phyloP scores from a whole-genome alignment of 2,329 filamentous ascomycete species.

The Aureobasidium sp. region DNA sequence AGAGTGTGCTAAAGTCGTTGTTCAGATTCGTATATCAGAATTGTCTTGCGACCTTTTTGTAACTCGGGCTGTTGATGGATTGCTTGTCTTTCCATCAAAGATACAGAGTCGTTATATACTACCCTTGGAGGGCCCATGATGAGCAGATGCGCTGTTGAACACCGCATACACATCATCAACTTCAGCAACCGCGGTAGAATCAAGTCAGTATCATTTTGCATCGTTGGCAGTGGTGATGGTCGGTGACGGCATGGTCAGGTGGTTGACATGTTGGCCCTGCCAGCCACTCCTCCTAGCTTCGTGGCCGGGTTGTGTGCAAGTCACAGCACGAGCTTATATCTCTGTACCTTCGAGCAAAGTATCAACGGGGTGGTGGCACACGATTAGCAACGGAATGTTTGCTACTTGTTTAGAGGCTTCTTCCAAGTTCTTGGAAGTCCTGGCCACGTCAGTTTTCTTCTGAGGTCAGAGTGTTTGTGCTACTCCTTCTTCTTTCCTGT shows the following conservation, averaged over 20 bases:
- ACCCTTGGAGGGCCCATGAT: background rate
- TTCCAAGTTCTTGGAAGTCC: background rate
- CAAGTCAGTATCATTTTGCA: background rate
- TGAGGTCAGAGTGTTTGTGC: background rate
- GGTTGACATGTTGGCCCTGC: background rate
- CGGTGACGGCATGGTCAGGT: background rate
- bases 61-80: background rate
- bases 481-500: background rate
- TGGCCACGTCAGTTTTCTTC: background rate
- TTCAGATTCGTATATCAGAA: no score
- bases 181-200: background rate
- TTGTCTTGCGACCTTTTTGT: background rate
- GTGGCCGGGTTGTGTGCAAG: background rate
- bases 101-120: background rate
- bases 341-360: background rate
- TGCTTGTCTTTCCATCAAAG: background rate
- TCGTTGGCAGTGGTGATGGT: background rate
- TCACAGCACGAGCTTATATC: background rate
- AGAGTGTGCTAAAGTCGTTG: background rate
- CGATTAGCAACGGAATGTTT: background rate
- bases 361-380: background rate
- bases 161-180: background rate
- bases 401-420: background rate
- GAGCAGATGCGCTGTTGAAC: background rate
- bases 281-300: background rate